These are phyloP conservation scores for Tricholoma matsutake DNA, from an alignment of 768 basidiomycete species.

Conservation along the genomic window DNA sequence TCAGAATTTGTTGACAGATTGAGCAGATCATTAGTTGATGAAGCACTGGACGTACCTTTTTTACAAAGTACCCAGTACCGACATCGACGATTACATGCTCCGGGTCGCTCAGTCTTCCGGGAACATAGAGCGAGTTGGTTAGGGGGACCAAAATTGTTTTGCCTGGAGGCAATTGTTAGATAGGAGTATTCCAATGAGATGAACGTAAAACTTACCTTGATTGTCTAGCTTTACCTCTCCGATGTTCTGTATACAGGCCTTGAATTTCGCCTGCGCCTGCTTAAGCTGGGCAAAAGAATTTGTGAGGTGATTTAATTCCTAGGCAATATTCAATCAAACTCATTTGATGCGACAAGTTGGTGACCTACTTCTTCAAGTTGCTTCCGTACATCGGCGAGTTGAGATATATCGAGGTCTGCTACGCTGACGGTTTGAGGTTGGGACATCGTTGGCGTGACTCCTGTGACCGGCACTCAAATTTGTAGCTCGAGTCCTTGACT, in stretches of 20 bases:
- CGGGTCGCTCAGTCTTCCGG: slow-evolving; percentile 79
- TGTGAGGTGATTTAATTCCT: slow-evolving; percentile 93
- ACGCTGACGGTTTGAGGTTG: slow-evolving; percentile 75
- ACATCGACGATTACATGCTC: slow-evolving; percentile 93
- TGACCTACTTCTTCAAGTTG: slow-evolving; percentile 86
- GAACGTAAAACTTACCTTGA: slow-evolving; percentile 39
- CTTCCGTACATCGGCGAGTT: slow-evolving; percentile 84
- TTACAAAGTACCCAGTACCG: slow-evolving; percentile 94
- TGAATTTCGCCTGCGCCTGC: slow-evolving; percentile 91
- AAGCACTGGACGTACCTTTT: slow-evolving; percentile 62
- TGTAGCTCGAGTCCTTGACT: neutral
- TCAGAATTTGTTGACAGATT: neutral
- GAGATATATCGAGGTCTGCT: slow-evolving; percentile 78
- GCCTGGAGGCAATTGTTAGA: slow-evolving; percentile 39
- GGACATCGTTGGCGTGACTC: slow-evolving; percentile 23
- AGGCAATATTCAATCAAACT: slow-evolving; percentile 7
- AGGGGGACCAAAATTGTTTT: slow-evolving; percentile 90
- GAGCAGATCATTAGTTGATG: neutral
- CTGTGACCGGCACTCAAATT: neutral
- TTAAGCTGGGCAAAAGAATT: slow-evolving; percentile 91
- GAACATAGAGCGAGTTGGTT: slow-evolving; percentile 93
- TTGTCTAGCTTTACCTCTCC: slow-evolving; percentile 71
- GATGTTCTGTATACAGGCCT: slow-evolving; percentile 79
- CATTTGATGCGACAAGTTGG: slow-evolving; percentile 3
- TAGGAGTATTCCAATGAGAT: neutral